Percentiles rank a stretch among this genome's conserved stretches.
phyloP scores from a whole-genome alignment of 192 early-diverging fungal genomes.

The Diversispora eburnea region DNA sequence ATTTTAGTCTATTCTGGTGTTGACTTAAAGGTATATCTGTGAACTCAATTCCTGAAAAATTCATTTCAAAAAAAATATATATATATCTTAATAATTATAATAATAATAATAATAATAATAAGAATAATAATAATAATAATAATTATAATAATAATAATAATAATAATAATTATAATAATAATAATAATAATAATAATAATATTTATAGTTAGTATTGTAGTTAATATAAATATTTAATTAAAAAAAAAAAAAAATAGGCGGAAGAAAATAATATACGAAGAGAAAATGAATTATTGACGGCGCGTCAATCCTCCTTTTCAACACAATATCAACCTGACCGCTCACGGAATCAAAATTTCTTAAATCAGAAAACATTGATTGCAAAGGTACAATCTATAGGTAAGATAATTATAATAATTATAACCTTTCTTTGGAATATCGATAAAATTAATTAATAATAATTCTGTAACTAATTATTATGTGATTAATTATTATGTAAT shows the following conservation, averaged over 20 bases:
- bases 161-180: not conserved
- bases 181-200: not conserved
- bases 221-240: not conserved
- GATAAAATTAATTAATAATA: not conserved
- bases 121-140: not conserved
- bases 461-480: not conserved
- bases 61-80: too few relatives aligned
- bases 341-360: slow-evolving; percentile 45
- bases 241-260: slow-evolving; percentile 30
- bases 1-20: slow-evolving; percentile 77
- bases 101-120: too few relatives aligned
- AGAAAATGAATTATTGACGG: slow-evolving; percentile 34
- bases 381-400: slow-evolving; percentile 40
- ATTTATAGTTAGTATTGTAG: too few relatives aligned
- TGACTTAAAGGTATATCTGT: slow-evolving; percentile 50
- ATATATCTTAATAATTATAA: too few relatives aligned
- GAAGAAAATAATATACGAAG: slow-evolving; percentile 58
- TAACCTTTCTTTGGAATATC: not conserved
- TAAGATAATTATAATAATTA: slow-evolving; percentile 20
- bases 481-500: too few relatives aligned
- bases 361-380: slow-evolving; percentile 39
- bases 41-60: too few relatives aligned
- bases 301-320: slow-evolving; percentile 13
- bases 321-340: slow-evolving; percentile 29
- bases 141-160: too few relatives aligned